phyloP scores from a whole-genome alignment of 306 rosid species.

The Cicer chorassanicum region DNA sequence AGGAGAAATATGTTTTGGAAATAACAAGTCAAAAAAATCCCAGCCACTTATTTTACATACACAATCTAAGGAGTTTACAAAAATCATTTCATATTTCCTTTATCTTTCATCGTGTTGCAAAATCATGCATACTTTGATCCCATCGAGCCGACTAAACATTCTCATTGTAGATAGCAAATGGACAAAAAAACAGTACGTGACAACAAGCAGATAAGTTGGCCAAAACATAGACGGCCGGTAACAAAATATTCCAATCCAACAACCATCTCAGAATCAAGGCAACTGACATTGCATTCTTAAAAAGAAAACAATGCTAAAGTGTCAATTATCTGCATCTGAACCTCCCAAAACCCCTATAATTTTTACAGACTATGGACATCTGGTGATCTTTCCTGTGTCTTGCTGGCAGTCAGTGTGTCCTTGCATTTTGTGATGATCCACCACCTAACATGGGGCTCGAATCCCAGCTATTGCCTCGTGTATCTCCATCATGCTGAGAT shows the following conservation, averaged over 20 bases:
- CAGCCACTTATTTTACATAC: not conserved
- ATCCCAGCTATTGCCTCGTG: conserved; percentile 49
- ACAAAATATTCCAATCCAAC: conserved; percentile 29
- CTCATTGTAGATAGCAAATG: not conserved
- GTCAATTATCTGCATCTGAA: conserved; percentile 38
- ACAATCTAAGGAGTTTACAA: not conserved
- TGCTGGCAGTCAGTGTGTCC: conserved; percentile 52
- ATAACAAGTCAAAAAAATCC: not conserved
- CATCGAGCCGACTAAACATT: not conserved
- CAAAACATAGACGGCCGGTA: not conserved
- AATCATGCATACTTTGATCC: conserved; percentile 11
- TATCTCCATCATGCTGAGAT: conserved; percentile 44
- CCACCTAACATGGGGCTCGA: conserved; percentile 61
- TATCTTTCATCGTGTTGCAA: not conserved
- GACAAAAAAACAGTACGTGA: conserved; percentile 13
- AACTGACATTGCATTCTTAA: conserved; percentile 12
- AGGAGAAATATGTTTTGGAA: not conserved
- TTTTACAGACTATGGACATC: conserved; percentile 56
- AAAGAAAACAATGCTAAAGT: conserved; percentile 3
- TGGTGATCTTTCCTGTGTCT: conserved; percentile 43
- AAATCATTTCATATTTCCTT: not conserved
- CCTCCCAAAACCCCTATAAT: conserved; percentile 41
- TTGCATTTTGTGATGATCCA: conserved; percentile 53
- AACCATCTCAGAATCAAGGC: conserved; percentile 37
- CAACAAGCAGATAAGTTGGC: conserved; percentile 25